Evolutionary conservation across 1,284 basidiomycete species (phyloP).

Genomic region (Omphalotus olearius): DNA sequence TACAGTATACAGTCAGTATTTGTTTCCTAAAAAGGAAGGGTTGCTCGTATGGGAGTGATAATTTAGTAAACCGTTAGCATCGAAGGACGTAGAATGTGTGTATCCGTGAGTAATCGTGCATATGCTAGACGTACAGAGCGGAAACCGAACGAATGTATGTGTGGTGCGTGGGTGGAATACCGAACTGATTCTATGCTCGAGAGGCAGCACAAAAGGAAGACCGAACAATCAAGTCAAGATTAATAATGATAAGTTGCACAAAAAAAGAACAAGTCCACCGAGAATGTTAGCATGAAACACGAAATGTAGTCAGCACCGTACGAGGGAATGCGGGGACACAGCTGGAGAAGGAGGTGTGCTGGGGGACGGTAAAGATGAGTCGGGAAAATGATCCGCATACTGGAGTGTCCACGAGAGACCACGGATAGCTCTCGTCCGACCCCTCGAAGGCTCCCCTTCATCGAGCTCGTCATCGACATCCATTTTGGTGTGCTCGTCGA

Average conservation of each 20-base stretch:
- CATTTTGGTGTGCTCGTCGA: not conserved
- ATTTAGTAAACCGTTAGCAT: too few species aligned
- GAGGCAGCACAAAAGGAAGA: too few species aligned
- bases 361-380: not conserved
- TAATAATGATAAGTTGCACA: slow-evolving; percentile 7
- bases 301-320: not conserved
- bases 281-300: not conserved
- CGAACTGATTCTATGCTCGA: too few species aligned
- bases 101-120: too few species aligned
- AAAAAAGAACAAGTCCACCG: not conserved
- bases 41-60: too few species aligned
- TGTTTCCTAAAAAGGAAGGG: too few species aligned
- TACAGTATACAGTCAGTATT: too few species aligned
- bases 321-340: slow-evolving; percentile 1
- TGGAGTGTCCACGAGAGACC: slow-evolving; percentile 8
- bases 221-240: not conserved
- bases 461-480: not conserved
- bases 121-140: too few species aligned
- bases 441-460: not conserved
- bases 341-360: not conserved
- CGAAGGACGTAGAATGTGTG: too few species aligned
- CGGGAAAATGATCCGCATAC: slow-evolving; percentile 6
- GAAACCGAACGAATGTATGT: too few species aligned
- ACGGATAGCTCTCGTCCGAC: slow-evolving; percentile 2
- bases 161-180: too few species aligned